Conservation (phyloP, 73 alveolate genomes). For the Paramecium pentaurelia region DNA sequence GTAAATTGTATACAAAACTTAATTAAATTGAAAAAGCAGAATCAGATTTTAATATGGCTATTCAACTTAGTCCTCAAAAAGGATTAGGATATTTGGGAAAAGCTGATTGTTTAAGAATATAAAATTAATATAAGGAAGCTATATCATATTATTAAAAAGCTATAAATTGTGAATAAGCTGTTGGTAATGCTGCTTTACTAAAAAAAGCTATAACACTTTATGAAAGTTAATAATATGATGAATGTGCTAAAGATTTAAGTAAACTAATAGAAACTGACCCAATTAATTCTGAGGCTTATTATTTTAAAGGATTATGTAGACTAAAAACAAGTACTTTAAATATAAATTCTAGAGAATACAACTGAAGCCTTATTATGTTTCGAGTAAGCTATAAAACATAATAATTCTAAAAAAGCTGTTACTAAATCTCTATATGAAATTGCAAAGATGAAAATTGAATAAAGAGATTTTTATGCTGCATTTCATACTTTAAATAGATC, state of each 20-base stretch:
- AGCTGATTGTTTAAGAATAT: conserved; percentile 60
- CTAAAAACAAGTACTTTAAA: conserved; percentile 37
- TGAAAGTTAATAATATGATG: conserved; percentile 60
- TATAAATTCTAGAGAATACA: conserved; percentile 31
- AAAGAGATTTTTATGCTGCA: conserved; percentile 69
- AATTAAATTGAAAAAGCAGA: conserved; percentile 66
- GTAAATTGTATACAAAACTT: conserved; percentile 49
- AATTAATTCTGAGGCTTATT: conserved; percentile 60
- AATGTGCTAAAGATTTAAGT: conserved; percentile 54
- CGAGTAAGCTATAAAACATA: conserved; percentile 67
- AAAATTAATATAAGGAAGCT: conserved; percentile 59
- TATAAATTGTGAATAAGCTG: conserved; percentile 50
- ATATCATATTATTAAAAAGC: conserved; percentile 50
- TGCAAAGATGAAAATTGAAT: conserved; percentile 62
- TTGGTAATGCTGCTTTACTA: conserved; percentile 50
- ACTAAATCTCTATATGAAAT: conserved; percentile 64
- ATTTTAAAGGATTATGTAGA: conserved; percentile 60
- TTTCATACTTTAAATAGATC: conserved; percentile 65
- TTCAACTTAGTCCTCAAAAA: conserved; percentile 49
- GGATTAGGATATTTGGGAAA: conserved; percentile 65
- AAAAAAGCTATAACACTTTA: conserved; percentile 58
- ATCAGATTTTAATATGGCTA: conserved; percentile 61
- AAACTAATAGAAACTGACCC: conserved; percentile 47
- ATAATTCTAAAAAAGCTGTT: conserved; percentile 54
- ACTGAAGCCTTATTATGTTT: conserved; percentile 62